These are phyloP conservation scores for Hypoxylon intermedium DNA, from an alignment of 495 filamentous ascomycete genomes.

Conservation along the genomic window DNA sequence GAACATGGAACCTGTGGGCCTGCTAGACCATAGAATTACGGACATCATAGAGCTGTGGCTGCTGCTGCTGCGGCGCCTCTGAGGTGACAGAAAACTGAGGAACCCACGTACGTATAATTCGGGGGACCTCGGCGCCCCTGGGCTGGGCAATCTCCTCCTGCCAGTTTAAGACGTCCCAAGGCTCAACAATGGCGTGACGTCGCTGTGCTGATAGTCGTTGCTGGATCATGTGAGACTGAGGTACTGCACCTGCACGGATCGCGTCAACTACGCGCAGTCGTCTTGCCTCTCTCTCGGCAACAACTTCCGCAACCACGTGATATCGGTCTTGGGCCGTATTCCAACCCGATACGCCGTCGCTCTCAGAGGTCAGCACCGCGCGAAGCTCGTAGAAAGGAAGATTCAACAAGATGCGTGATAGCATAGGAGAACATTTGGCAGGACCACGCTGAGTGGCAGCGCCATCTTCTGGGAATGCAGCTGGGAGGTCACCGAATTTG, in stretches of 20 bases:
- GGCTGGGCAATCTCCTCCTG: constrained; percentile 49
- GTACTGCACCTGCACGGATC: constrained; percentile 37
- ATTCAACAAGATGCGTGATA: constrained; percentile 70
- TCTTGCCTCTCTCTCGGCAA: constrained; percentile 65
- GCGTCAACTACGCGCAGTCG: constrained; percentile 49
- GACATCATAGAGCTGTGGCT: constrained; percentile 22
- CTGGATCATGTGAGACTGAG: constrained; percentile 36
- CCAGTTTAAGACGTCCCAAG: constrained; percentile 51
- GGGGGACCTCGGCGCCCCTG: constrained; percentile 38
- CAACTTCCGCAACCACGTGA: constrained; percentile 57
- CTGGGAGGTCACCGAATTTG: constrained; percentile 68
- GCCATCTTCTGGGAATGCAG: constrained; percentile 49
- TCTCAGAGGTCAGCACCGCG: constrained; percentile 59
- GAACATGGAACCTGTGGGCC: constrained; percentile 7
- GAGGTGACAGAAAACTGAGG: constrained; percentile 36
- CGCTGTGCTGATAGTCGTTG: constrained; percentile 38
- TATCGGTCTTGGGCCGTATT: constrained; percentile 50
- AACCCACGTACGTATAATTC: constrained; percentile 44
- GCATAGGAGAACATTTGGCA: constrained; percentile 40
- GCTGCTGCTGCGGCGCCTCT: constrained; percentile 21
- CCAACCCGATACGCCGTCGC: constrained; percentile 54
- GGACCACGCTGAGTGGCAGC: constrained; percentile 41
- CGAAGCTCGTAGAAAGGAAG: constrained; percentile 67
- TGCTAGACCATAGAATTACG: constrained; percentile 44
- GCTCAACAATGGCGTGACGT: constrained; percentile 37